phyloP scores from a whole-genome alignment of 1,284 basidiomycete species.

The Cutaneotrichosporon cutaneum region DNA sequence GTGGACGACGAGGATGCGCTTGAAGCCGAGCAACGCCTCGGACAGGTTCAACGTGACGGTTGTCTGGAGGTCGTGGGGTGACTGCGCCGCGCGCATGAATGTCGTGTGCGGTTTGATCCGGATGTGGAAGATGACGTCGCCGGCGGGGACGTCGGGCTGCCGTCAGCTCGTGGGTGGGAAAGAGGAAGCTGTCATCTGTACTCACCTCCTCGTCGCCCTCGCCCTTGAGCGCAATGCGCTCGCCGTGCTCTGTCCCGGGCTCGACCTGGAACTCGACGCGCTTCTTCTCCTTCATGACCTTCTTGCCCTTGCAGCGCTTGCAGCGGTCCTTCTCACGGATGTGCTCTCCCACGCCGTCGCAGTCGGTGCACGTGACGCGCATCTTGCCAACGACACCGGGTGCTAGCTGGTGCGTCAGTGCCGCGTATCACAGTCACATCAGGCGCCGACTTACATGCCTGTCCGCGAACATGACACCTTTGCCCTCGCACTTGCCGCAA shows the following conservation, averaged over 20 bases:
- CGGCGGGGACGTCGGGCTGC: constrained; percentile 75
- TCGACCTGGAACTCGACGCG: constrained; percentile 82
- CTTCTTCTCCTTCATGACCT: constrained; percentile 81
- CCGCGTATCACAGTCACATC: too few species aligned
- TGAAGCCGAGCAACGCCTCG: constrained; percentile 86
- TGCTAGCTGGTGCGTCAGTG: constrained; percentile 40
- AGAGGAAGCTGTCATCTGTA: background rate
- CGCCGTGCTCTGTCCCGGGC: constrained; percentile 80
- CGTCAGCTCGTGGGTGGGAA: constrained; percentile 17
- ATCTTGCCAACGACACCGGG: constrained; percentile 55
- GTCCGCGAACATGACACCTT: constrained; percentile 51
- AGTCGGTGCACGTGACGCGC: constrained; percentile 67
- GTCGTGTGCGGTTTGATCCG: constrained; percentile 67
- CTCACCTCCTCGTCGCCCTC: constrained; percentile 85
- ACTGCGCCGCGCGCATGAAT: constrained; percentile 55
- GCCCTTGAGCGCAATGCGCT: constrained; percentile 81
- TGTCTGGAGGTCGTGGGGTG: constrained; percentile 37
- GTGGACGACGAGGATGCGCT: constrained; percentile 79
- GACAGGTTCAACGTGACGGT: constrained; percentile 70
- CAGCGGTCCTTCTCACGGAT: constrained; percentile 91
- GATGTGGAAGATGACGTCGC: constrained; percentile 84
- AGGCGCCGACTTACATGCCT: constrained; percentile 50
- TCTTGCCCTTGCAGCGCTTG: constrained; percentile 91
- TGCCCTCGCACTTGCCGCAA: constrained; percentile 80
- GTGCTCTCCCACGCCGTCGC: constrained; percentile 74